Percentiles rank a stretch among this genome's conserved stretches.
Conservation (phyloP, 495 filamentous ascomycete genomes). For the Talaromyces borbonicus region DNA sequence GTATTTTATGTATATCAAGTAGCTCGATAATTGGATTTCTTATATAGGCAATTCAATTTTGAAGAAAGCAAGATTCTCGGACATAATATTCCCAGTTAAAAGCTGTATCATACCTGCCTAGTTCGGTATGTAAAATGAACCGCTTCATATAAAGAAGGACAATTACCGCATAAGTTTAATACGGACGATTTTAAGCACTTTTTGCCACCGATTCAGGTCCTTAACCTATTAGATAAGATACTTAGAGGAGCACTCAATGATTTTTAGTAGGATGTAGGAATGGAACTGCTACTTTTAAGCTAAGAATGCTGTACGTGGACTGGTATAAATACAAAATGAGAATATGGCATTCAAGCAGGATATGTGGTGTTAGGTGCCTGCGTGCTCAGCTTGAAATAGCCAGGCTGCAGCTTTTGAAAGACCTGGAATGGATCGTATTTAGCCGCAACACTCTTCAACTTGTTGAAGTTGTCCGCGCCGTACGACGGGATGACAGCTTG, state of each 20-base stretch:
- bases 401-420: conserved; percentile 30
- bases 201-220: too few relatives aligned
- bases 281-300: too few relatives aligned
- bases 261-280: too few relatives aligned
- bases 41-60: too few relatives aligned
- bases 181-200: too few relatives aligned
- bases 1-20: background rate
- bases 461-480: conserved; percentile 20
- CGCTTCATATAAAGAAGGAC: background rate
- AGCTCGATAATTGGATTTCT: too few relatives aligned
- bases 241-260: too few relatives aligned
- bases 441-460: conserved; percentile 21
- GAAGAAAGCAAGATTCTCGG: too few relatives aligned
- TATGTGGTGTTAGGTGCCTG: conserved; percentile 5
- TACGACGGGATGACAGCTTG: conserved; percentile 32
- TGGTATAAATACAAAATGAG: background rate
- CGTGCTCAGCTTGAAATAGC: conserved; percentile 28
- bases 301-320: background rate
- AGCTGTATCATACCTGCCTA: too few relatives aligned
- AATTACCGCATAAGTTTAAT: background rate
- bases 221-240: too few relatives aligned
- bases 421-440: conserved; percentile 29
- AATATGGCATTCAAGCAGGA: background rate
- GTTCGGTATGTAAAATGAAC: too few relatives aligned
- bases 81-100: too few relatives aligned